Evolutionary conservation across 257 asterid genomes (phyloP), one percentile per base, ranked within the genome.

Genomic region (Prunella vulgaris): DNA sequence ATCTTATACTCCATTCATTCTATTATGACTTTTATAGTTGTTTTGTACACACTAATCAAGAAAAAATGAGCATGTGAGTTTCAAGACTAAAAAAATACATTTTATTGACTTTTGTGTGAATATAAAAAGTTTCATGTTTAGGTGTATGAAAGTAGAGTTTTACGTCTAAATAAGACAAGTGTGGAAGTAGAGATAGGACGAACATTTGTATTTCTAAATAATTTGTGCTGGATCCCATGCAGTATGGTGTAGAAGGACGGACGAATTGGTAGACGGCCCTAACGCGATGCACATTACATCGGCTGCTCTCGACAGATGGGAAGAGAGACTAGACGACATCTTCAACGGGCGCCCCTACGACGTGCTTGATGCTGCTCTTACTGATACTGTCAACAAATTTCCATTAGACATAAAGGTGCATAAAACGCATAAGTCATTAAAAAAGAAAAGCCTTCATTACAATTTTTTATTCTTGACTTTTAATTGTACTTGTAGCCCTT

Each of bases 241-340:
- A 90, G 95, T 90, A 30, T 90, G 97, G 95, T 88, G 95, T 70
- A 84, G 97, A 77, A 88, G 97, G 66, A 88, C 95, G 0, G 97
- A 90, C 78, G 97, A 90, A 63, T 38, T 90, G 28, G 97, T 90
- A 7, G 97, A 90, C 74, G 97, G 95, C 7, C 97, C 97, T 0
- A 88, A 86, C 22, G 90, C 97, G 0, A 72, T 10, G 35, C 77
- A 85, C 59, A 66, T 84, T 8, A 84, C 66, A 76, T 76, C 91
- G 5, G 66, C 77, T 12, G 90, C 70, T 64, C 96, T 88, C 69
- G 89, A 90, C 30, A 69, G 96, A 71, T 90, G 97, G 96, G 96
- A 90, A 74, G 86, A 83, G 75, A 80, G 96, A 77, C 76, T 84
- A 37, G 84, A 88, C 17, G 90, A 86, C 66, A 81, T 88, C 74